Percentiles rank a stretch among this genome's conserved stretches.
These are phyloP conservation scores for Aspergillus chevalieri DNA, from an alignment of 2,329 filamentous ascomycete species.

Conservation along the genomic window DNA sequence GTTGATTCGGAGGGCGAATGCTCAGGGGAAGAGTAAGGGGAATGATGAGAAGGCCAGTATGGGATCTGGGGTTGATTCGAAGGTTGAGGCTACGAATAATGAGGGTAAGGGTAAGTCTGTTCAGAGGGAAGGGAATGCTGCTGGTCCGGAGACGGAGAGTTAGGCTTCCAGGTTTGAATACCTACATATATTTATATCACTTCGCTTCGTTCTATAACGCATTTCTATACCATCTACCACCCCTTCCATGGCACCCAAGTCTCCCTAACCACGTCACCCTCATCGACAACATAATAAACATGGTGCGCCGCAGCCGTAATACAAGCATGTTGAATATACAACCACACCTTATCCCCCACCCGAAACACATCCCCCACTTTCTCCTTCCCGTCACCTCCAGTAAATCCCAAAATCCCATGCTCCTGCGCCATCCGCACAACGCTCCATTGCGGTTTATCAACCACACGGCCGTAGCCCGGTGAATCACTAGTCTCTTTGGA, in stretches of 20 bases:
- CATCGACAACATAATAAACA: constrained; percentile 67
- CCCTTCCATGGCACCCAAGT: constrained; percentile 24
- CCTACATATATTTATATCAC: not conserved
- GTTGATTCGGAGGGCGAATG: constrained; percentile 22
- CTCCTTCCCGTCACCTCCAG: constrained; percentile 32
- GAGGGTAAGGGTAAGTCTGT: constrained; percentile 17
- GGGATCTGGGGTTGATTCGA: constrained; percentile 1
- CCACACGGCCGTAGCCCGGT: constrained; percentile 63
- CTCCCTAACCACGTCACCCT: constrained; percentile 15
- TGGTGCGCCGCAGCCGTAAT: constrained; percentile 64
- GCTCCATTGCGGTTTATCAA: constrained; percentile 55
- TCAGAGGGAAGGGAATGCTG: constrained; percentile 4
- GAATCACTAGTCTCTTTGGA: constrained; percentile 66
- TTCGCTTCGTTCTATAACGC: not conserved
- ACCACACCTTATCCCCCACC: constrained; percentile 60
- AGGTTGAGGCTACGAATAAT: no score
- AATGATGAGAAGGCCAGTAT: constrained; percentile 19
- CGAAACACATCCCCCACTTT: constrained; percentile 40
- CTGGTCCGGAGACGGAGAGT: not conserved
- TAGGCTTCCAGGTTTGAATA: not conserved
- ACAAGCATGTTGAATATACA: constrained; percentile 78
- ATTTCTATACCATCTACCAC: constrained; percentile 9
- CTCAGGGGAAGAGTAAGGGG: constrained; percentile 9
- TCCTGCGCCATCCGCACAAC: constrained; percentile 71
- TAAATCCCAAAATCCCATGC: constrained; percentile 65